Percentiles rank a stretch among this genome's conserved stretches.
phyloP scores from a whole-genome alignment of 108 stramenopile genomes.

The Cyclotella atomus region DNA sequence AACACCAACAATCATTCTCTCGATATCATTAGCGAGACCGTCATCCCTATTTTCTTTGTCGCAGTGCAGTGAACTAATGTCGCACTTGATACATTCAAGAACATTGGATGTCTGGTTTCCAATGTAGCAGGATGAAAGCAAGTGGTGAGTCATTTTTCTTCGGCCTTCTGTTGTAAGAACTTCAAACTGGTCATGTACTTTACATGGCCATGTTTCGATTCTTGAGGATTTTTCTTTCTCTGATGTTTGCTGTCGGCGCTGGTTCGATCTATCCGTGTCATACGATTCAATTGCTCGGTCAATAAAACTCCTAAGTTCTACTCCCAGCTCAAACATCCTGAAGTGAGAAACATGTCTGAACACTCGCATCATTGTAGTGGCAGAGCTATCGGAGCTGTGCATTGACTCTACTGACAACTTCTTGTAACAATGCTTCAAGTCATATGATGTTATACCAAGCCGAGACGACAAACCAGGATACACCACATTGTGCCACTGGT shows the following conservation, averaged over 20 bases:
- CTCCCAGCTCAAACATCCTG: constrained; percentile 40
- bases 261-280: constrained; percentile 26
- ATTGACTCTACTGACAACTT: no score
- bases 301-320: constrained; percentile 39
- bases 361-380: not conserved
- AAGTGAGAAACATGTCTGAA: constrained; percentile 26
- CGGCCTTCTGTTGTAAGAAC: constrained; percentile 34
- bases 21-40: constrained; percentile 55
- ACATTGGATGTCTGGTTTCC: not conserved
- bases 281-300: constrained; percentile 26
- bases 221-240: not conserved
- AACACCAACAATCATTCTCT: constrained; percentile 59
- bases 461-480: constrained; percentile 75
- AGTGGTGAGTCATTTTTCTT: constrained; percentile 12
- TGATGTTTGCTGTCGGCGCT: constrained; percentile 4
- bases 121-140: constrained; percentile 17
- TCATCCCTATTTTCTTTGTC: constrained; percentile 11
- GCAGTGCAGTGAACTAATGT: constrained; percentile 21
- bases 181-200: constrained; percentile 10
- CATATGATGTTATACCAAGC: constrained; percentile 56
- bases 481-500: constrained; percentile 60
- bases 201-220: not conserved
- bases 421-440: constrained; percentile 31
- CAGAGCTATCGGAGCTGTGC: no score
- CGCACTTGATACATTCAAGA: constrained; percentile 17